phyloP scores from a whole-genome alignment of 2,329 filamentous ascomycete genomes.

The Ophiosphaerella narmari region DNA sequence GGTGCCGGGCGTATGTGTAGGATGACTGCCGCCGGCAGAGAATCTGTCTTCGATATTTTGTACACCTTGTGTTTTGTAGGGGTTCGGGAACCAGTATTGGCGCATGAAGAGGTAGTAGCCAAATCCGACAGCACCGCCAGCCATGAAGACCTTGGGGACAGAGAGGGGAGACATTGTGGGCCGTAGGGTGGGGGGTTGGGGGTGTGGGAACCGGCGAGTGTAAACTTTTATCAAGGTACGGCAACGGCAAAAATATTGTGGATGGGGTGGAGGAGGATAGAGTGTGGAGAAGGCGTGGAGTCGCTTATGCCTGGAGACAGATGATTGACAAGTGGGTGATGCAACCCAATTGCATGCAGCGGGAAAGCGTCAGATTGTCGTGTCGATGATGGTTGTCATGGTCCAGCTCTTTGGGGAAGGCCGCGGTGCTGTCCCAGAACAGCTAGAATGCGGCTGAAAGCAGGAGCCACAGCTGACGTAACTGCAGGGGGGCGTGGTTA shows the following conservation, averaged over 20 bases:
- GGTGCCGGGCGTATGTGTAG: slow-evolving; percentile 37
- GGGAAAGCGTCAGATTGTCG: slow-evolving; percentile 18
- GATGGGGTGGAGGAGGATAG: neutral
- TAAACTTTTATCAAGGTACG: neutral
- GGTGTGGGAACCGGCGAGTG: slow-evolving; percentile 1
- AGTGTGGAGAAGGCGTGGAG: neutral
- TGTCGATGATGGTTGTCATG: slow-evolving; percentile 39
- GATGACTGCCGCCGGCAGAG: slow-evolving; percentile 36
- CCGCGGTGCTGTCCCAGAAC: slow-evolving; percentile 7
- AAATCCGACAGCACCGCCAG: slow-evolving; percentile 42
- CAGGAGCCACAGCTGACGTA: slow-evolving; percentile 16
- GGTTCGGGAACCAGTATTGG: slow-evolving; percentile 46
- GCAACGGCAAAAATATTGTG: neutral
- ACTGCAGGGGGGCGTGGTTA: slow-evolving; percentile 3
- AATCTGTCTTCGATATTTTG: slow-evolving; percentile 43
- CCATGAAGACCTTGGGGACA: slow-evolving; percentile 45
- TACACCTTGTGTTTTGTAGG: slow-evolving; percentile 42
- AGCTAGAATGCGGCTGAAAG: slow-evolving; percentile 25
- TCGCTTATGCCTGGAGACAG: neutral
- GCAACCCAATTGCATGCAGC: slow-evolving; percentile 9
- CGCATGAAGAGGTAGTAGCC: slow-evolving; percentile 44
- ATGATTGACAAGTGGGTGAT: neutral
- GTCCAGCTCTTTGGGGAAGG: slow-evolving; percentile 26
- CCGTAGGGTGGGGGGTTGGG: neutral
- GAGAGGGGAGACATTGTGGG: slow-evolving; percentile 36